These are phyloP conservation scores for Lipomyces yamadae DNA, from an alignment of 805 yeast genomes.

Conservation along the genomic window DNA sequence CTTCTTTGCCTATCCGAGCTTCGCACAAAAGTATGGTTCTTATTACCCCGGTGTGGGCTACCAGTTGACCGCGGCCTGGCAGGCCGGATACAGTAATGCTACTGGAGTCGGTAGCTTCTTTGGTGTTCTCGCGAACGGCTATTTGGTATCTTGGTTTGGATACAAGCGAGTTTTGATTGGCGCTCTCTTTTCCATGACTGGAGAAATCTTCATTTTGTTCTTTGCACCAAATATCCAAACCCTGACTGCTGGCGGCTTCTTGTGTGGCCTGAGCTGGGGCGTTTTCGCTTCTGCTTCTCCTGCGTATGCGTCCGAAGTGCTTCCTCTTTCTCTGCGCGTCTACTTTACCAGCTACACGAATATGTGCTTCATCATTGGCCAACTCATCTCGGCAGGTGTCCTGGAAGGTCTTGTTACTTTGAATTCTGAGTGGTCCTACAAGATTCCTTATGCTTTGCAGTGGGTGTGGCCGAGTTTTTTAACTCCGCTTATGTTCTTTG, in stretches of 20 bases:
- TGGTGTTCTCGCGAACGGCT: constrained; percentile 55
- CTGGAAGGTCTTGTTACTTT: constrained; percentile 47
- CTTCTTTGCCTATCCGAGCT: constrained; percentile 48
- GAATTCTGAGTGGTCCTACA: constrained; percentile 51
- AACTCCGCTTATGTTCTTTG: constrained; percentile 55
- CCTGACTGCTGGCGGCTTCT: constrained; percentile 49
- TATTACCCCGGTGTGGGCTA: constrained; percentile 7
- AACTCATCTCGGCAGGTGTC: constrained; percentile 60
- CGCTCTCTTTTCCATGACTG: constrained; percentile 45
- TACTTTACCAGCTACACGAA: constrained; percentile 57
- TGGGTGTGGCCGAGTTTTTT: constrained; percentile 60
- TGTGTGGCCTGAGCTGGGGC: constrained; percentile 58
- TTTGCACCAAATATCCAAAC: constrained; percentile 52
- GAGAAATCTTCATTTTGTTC: constrained; percentile 55
- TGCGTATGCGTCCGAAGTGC: constrained; percentile 61
- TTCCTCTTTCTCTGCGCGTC: constrained; percentile 57
- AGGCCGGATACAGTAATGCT: constrained; percentile 42
- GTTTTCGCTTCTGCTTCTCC: constrained; percentile 58
- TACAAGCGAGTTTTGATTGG: constrained; percentile 50
- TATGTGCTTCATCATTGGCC: constrained; percentile 62
- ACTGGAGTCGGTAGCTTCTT: constrained; percentile 51
- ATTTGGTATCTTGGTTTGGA: constrained; percentile 49
- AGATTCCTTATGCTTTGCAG: constrained; percentile 62
- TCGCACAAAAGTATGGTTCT: constrained; percentile 28
- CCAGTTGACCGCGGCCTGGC: constrained; percentile 43